Base-by-base conservation (phyloP, 2,329 filamentous ascomycete genomes). In the Apiospora koreana region DNA sequence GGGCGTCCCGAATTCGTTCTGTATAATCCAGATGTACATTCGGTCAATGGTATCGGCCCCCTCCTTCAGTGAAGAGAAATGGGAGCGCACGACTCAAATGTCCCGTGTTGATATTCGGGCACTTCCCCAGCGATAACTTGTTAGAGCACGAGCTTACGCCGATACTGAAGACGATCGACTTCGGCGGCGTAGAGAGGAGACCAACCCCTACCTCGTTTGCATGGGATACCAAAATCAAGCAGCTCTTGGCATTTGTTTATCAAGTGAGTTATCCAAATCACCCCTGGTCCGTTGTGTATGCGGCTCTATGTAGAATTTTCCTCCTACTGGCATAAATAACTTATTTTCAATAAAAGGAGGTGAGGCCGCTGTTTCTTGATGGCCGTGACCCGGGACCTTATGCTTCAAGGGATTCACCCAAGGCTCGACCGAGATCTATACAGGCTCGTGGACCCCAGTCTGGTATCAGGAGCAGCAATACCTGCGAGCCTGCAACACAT, bases 161-260 rank as follows among this genome's bases (percentile, higher is more conserved):
- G 6, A 42, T 69, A 3, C 28, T 69, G 43, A 69, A 65, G 28
- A 69, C 66, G 68, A 69, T 69, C 25, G 43, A 69, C 58, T 9
- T 69, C 12, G 68, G 68, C 10, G 25, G 31, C 1, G 16, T 69
- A 6, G 58, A 48, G 14, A 35, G 12, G 23, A 25, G 25, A n/a
- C 10, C 48, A 10, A 69, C 68, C 7, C 41, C 58, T 23, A 65
- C 45, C 46, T 66, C n/a, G 65, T 43, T 31, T 12, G 23, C 38
- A 14, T 35, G 50, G 41, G 21, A 38, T 28, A 9, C 14, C 38
- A 10, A n/a, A 8, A 18, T 25, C n/a, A 9, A 25, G 18, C 2
- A 16, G 14, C 5, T 43, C 18, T 16, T 50, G 48, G 23, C 6
- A 16, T n/a, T 10, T 5, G n/a, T 21, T 9, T 38, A 16, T 23